A percentile compares a stretch with the other conserved stretches of the same genome.
phyloP scores from a whole-genome alignment of 2,329 filamentous ascomycete species.

The Dichotomopilus funicola region DNA sequence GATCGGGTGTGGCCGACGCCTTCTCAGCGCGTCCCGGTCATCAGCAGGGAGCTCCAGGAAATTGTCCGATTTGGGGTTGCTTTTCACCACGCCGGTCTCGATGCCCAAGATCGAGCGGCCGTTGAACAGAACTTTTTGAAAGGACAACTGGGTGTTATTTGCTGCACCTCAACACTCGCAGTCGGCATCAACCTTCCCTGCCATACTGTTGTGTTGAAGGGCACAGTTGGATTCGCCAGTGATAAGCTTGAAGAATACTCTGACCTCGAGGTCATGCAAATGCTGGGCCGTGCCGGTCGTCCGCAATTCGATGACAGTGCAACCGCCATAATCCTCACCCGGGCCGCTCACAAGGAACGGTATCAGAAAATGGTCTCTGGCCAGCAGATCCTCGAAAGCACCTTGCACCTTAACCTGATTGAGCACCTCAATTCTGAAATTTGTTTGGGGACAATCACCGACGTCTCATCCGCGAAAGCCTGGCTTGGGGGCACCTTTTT shows the following conservation, averaged over 20 bases:
- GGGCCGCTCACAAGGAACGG: constrained; percentile 52
- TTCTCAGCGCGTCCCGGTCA: constrained; percentile 41
- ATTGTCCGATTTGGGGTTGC: constrained; percentile 54
- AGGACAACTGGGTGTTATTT: constrained; percentile 72
- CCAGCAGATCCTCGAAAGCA: constrained; percentile 68
- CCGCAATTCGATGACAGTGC: constrained; percentile 77
- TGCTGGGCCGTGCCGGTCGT: constrained; percentile 77
- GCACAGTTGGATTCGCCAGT: constrained; percentile 62
- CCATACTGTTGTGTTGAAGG: constrained; percentile 77
- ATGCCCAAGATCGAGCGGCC: constrained; percentile 53
- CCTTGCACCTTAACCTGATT: constrained; percentile 69
- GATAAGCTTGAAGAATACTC: constrained; percentile 62
- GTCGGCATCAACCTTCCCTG: constrained; percentile 80
- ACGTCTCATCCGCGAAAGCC: constrained; percentile 56
- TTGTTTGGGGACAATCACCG: constrained; percentile 63
- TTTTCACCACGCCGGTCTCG: constrained; percentile 76
- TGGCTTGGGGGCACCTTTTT: constrained; percentile 78
- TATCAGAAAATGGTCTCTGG: constrained; percentile 72
- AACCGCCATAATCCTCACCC: constrained; percentile 73
- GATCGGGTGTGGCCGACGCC: constrained; percentile 61
- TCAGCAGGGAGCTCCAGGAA: constrained; percentile 53
- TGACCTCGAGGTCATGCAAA: constrained; percentile 82
- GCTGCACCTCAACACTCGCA: constrained; percentile 79
- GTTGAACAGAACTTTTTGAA: constrained; percentile 64
- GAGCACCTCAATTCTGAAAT: constrained; percentile 84